Base-by-base conservation (phyloP, 202 grass and related monocot species). In the Carex arenaria region DNA sequence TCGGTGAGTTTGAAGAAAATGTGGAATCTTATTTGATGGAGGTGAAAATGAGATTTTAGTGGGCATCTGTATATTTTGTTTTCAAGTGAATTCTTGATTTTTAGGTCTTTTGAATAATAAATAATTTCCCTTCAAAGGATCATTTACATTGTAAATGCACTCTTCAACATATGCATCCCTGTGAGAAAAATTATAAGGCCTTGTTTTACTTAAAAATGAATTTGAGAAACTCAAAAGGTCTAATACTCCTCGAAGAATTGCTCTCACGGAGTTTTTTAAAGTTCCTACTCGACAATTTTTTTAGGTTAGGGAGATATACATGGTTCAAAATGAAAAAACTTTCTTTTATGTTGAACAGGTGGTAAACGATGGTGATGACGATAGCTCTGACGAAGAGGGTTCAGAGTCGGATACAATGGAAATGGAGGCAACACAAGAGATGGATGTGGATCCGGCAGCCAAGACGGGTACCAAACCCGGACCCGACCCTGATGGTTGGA, bases 401-500 rank as follows among this genome's bases (percentile, higher is more conserved):
- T 52, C 40, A 26, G 84, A 86, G 11, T 79, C 20, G 31, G 70
- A 79, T 60, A 54, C 92, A 88, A 55, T 92, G 49, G 53, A 59
- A 40, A 68, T 31, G 4, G 84, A 89, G 87, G 61, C 69, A 40
- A 75, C 19, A 1, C 80, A 83, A 31, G 82, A 83, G 18, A 95
- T 93, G 91, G 49, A 13, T 12, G 77, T 85, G 67, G 88, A 93
- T 64, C 80, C 80, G 22, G 5, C 5, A 5, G 76, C 89, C 55
- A 89, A 80, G 72, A 79, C 86, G 4, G 31, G 30, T 36, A 53
- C 67, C 47, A 92, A 71, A 64, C 82, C 81, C 45, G 43, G 43
- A 22, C 86, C 91, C 4, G 95, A 95, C 1, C 85, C 90, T 6
- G 92, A 98, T 64, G 95, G 92, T 32, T 98, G 92, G 92, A 94